A percentile compares a stretch with the other conserved stretches of the same genome.
Conservation (phyloP, 1,284 basidiomycete species). For the Marasmius sp. region DNA sequence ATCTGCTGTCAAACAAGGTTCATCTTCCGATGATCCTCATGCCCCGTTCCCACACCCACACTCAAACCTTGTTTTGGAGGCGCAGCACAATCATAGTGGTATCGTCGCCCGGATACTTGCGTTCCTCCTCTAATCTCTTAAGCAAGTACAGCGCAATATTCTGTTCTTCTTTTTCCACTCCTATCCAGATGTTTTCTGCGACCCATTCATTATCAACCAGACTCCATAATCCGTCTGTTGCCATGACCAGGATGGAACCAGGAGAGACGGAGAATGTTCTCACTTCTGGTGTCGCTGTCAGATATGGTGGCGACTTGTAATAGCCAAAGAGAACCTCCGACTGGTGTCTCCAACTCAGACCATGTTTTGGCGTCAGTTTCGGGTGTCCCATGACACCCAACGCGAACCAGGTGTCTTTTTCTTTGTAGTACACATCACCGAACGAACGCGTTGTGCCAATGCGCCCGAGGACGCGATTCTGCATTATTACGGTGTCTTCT, state of each 20-base stretch:
- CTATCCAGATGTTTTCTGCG: constrained; percentile 20
- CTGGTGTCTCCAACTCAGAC: constrained; percentile 19
- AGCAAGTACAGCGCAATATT: constrained; percentile 29
- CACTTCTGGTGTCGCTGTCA: constrained; percentile 29
- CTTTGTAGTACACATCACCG: background rate
- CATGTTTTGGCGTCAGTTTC: constrained; percentile 33
- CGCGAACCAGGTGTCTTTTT: background rate
- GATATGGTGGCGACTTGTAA: constrained; percentile 31
- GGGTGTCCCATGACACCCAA: constrained; percentile 6
- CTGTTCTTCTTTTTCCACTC: constrained; percentile 16
- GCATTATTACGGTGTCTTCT: background rate
- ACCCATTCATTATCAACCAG: constrained; percentile 28
- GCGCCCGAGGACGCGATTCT: background rate
- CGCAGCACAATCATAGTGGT: background rate
- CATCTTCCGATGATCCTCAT: background rate
- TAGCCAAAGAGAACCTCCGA: constrained; percentile 25
- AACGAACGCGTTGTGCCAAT: background rate
- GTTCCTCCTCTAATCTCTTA: constrained; percentile 6
- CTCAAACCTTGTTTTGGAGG: background rate
- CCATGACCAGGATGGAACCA: constrained; percentile 27
- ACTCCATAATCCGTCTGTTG: constrained; percentile 36
- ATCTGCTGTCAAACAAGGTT: constrained; percentile 1
- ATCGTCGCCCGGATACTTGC: background rate
- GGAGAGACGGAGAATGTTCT: constrained; percentile 21
- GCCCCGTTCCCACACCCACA: background rate